A percentile compares a stretch with the other conserved stretches of the same genome.
phyloP scores from a whole-genome alignment of 768 basidiomycete species.

The Rhizopogon vulgaris region DNA sequence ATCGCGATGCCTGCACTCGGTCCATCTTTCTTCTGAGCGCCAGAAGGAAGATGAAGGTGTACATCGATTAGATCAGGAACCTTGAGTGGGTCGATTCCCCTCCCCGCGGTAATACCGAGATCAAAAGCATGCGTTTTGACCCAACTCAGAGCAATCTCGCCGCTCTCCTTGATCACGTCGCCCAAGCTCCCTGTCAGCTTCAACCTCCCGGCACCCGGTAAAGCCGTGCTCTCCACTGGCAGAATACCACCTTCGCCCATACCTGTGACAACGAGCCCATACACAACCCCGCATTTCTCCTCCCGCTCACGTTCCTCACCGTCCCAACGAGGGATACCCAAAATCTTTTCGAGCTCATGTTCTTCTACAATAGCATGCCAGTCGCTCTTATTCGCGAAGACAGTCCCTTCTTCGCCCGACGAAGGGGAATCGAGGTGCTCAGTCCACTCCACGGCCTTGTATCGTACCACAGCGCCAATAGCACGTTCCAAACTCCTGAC shows the following conservation, averaged over 20 bases:
- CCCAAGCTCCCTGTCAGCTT: conserved; percentile 82
- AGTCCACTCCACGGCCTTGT: conserved; percentile 89
- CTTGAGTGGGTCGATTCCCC: conserved; percentile 69
- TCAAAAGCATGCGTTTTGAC: conserved; percentile 83
- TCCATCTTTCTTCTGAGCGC: conserved; percentile 91
- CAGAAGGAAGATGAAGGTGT: conserved; percentile 84
- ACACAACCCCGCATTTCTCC: conserved; percentile 70
- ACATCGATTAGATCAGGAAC: conserved; percentile 70
- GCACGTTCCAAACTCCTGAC: conserved; percentile 87
- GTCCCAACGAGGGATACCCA: conserved; percentile 78
- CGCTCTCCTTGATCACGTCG: conserved; percentile 90
- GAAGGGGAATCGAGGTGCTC: conserved; percentile 38
- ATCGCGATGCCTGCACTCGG: conserved; percentile 89
- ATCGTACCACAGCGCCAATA: conserved; percentile 82
- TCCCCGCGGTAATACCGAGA: conserved; percentile 64
- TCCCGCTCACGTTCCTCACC: conserved; percentile 74
- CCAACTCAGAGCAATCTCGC: conserved; percentile 87
- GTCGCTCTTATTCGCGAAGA: conserved; percentile 11
- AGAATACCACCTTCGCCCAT: conserved; percentile 82
- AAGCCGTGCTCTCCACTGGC: conserved; percentile 75
- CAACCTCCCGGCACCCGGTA: conserved; percentile 71
- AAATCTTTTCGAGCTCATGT: conserved; percentile 73
- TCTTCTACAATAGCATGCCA: conserved; percentile 61
- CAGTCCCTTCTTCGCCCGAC: conserved; percentile 7
- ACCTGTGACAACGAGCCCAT: conserved; percentile 84